phyloP scores from a whole-genome alignment of 106 monocot species.

The Chionographis japonica region DNA sequence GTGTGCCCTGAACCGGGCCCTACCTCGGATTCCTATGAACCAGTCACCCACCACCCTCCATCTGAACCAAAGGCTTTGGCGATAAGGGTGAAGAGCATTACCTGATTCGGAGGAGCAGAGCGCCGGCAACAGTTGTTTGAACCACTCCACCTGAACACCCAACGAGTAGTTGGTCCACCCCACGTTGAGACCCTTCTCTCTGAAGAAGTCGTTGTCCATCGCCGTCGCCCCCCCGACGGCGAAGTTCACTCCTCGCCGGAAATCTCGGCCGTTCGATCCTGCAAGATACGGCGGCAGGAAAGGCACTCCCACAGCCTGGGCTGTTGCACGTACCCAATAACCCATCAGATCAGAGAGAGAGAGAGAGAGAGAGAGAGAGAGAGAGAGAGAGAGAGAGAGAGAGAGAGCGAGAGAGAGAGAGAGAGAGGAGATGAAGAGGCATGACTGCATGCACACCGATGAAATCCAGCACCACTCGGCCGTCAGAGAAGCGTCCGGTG shows the following conservation, averaged over 20 bases:
- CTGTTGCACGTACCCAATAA: neutral
- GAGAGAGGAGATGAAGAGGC: neutral
- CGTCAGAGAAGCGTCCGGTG: slow-evolving; percentile 42
- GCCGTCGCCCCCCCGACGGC: slow-evolving; percentile 22
- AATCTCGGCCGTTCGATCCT: neutral
- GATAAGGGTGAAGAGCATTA: neutral
- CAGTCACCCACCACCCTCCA: no score
- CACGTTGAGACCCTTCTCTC: neutral
- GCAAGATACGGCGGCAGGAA: slow-evolving; percentile 17
- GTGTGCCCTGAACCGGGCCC: neutral
- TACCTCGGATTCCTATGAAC: neutral
- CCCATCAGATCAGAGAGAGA: no score
- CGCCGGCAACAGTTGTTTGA: slow-evolving; percentile 10
- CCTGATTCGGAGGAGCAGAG: slow-evolving; percentile 7
- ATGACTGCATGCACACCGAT: slow-evolving; percentile 7
- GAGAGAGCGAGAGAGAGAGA: neutral
- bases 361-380: no score
- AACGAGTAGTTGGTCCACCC: slow-evolving; percentile 6
- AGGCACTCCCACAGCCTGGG: slow-evolving; percentile 17
- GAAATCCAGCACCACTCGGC: slow-evolving; percentile 35
- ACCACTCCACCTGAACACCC: slow-evolving; percentile 14
- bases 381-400: no score
- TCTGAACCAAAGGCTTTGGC: no score
- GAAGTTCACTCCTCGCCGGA: slow-evolving; percentile 17
- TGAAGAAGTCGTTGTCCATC: slow-evolving; percentile 1